These are phyloP conservation scores for Bruguiera sexangula DNA, from an alignment of 345 rosid species.

Conservation along the genomic window DNA sequence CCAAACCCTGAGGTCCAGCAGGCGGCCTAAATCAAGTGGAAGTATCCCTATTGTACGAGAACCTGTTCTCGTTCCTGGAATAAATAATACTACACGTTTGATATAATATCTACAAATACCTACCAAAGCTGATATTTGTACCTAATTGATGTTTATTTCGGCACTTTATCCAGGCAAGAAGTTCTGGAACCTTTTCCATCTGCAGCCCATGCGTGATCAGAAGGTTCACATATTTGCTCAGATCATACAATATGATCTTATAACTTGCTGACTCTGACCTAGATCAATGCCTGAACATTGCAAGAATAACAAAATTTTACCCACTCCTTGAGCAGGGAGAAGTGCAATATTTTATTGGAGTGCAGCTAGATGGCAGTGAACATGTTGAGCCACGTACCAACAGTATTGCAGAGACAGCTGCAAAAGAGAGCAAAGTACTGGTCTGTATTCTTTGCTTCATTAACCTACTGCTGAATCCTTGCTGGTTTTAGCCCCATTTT, in stretches of 20 bases:
- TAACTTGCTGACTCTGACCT: neutral
- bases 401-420: conserved; percentile 59
- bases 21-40: no score
- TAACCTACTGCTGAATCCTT: no score
- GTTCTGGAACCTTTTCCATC: conserved; percentile 96
- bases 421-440: conserved; percentile 66
- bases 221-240: conserved; percentile 49
- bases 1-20: no score
- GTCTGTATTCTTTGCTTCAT: conserved; percentile 26
- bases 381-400: conserved; percentile 80
- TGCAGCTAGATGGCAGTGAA: conserved; percentile 89
- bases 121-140: neutral
- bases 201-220: conserved; percentile 99
- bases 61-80: no score
- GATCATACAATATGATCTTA: neutral
- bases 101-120: neutral
- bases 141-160: neutral
- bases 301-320: neutral
- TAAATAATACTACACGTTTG: no score
- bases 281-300: neutral
- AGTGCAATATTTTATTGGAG: conserved; percentile 95
- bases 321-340: conserved; percentile 57
- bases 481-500: no score
- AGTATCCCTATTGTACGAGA: no score
- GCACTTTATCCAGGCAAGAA: conserved; percentile 63